These are phyloP conservation scores for Neurospora sp. DNA, from an alignment of 495 filamentous ascomycete genomes.

Conservation along the genomic window DNA sequence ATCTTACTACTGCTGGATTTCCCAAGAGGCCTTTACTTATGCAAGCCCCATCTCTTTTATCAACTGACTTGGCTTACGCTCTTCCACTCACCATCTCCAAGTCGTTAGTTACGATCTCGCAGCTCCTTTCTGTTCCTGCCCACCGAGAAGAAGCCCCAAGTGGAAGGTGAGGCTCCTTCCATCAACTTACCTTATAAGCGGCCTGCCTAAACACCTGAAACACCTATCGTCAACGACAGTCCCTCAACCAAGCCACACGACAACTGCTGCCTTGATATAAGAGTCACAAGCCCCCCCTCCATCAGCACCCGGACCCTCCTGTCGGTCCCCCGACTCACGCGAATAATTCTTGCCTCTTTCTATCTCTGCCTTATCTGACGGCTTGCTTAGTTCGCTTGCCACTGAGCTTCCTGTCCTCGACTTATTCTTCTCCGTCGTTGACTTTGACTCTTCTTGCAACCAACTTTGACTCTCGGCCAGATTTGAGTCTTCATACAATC, in stretches of 20 bases:
- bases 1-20: background rate
- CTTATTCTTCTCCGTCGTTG: background rate
- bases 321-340: background rate
- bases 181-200: background rate
- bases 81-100: background rate
- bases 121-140: background rate
- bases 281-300: background rate
- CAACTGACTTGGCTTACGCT: background rate
- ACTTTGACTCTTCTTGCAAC: background rate
- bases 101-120: background rate
- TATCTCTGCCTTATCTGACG: background rate
- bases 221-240: background rate
- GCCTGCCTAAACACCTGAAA: background rate
- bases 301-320: background rate
- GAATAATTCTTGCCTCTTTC: background rate
- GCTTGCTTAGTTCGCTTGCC: no score
- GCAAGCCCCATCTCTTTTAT: background rate
- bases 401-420: background rate
- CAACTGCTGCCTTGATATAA: background rate
- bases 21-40: background rate
- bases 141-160: background rate
- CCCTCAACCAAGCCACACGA: background rate
- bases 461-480: background rate
- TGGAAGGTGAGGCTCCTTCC: background rate
- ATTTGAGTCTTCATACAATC: background rate